phyloP scores from a whole-genome alignment of 768 basidiomycete genomes.

The Russula virescens region DNA sequence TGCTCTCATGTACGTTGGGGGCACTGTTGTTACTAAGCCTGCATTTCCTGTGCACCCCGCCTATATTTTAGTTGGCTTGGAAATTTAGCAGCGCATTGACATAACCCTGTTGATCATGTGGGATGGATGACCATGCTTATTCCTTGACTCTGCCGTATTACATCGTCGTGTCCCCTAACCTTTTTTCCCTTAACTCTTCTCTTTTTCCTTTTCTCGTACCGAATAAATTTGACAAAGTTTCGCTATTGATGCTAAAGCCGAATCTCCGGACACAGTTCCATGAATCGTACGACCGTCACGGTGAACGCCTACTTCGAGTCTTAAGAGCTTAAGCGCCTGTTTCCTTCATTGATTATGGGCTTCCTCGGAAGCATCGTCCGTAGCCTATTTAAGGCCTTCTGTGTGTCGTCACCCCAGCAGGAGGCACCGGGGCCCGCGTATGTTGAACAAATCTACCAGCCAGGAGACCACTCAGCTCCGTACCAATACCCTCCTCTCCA shows the following conservation, averaged over 20 bases:
- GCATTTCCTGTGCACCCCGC: constrained; percentile 69
- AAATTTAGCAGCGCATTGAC: constrained; percentile 38
- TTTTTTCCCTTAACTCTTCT: background rate
- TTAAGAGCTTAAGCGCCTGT: background rate
- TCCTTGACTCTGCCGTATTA: background rate
- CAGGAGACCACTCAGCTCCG: background rate
- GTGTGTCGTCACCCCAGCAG: background rate
- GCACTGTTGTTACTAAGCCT: constrained; percentile 75
- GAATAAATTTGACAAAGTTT: background rate
- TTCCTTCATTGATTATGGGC: constrained; percentile 1
- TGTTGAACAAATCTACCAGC: constrained; percentile 17
- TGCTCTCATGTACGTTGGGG: constrained; percentile 90
- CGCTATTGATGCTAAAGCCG: background rate
- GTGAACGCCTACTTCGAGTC: background rate
- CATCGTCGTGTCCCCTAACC: background rate
- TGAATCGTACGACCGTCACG: background rate
- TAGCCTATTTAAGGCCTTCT: constrained; percentile 8
- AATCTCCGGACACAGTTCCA: too few species aligned
- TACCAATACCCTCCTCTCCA: constrained; percentile 8
- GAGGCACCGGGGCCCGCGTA: background rate
- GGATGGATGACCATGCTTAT: background rate
- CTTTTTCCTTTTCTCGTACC: background rate
- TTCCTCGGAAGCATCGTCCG: constrained; percentile 4
- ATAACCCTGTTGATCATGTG: background rate
- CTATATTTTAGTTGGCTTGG: constrained; percentile 81